These are phyloP conservation scores for Apophysomyces trapeziformis DNA, from an alignment of 371 early-diverging fungal species.

Conservation along the genomic window DNA sequence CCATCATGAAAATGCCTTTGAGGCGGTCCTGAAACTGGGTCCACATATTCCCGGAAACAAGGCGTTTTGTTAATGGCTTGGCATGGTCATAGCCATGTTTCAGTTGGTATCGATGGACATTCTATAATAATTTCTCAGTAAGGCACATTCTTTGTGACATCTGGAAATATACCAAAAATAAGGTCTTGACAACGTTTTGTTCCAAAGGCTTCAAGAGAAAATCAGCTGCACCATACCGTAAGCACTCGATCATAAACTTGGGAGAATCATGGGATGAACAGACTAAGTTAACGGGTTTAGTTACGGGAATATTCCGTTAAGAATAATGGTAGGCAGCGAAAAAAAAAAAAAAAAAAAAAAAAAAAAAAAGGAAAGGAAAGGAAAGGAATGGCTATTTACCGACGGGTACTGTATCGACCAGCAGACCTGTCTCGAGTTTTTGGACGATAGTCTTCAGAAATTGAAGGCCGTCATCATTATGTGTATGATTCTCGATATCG, in stretches of 20 bases:
- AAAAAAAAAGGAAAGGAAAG: no score
- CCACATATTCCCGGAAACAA: constrained; percentile 34
- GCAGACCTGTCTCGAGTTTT: constrained; percentile 3
- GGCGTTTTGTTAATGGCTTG: constrained; percentile 3
- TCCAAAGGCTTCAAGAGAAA: constrained; percentile 49
- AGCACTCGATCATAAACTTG: constrained; percentile 38
- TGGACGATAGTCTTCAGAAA: neutral
- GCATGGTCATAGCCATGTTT: neutral
- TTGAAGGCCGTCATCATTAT: neutral
- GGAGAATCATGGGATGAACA: constrained; percentile 32
- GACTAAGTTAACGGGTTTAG: constrained; percentile 13
- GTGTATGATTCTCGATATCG: constrained; percentile 13
- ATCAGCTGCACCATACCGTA: constrained; percentile 52
- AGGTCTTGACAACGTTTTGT: constrained; percentile 50
- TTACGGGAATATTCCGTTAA: neutral
- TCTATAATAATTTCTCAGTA: neutral
- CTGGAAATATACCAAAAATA: constrained; percentile 46
- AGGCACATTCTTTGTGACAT: neutral
- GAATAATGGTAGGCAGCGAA: neutral
- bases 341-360: constrained; percentile 1
- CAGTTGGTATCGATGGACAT: neutral
- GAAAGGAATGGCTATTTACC: constrained; percentile 1
- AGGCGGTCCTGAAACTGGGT: constrained; percentile 36
- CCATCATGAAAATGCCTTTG: constrained; percentile 39
- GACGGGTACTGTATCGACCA: constrained; percentile 17